Evolutionary conservation across 73 alveolate genomes (phyloP).

Genomic region (Paraurostyla sp.): DNA sequence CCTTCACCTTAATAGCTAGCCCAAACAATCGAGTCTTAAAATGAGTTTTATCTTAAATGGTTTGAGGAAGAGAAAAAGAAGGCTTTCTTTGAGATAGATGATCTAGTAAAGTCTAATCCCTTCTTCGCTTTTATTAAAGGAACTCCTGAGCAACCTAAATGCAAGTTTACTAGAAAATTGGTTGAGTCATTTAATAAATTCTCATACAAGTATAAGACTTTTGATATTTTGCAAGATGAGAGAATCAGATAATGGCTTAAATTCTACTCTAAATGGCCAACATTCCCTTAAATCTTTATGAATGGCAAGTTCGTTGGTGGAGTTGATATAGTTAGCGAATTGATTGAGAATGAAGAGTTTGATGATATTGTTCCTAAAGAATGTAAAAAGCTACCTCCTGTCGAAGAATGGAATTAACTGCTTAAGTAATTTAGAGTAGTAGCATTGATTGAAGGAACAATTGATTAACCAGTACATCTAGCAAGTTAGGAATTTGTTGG

Average conservation of each 20-base stretch:
- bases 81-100: constrained; percentile 69
- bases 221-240: constrained; percentile 83
- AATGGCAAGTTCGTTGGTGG: constrained; percentile 76
- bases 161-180: constrained; percentile 80
- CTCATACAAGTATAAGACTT: constrained; percentile 73
- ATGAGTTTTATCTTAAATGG: constrained; percentile 40
- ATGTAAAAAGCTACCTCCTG: constrained; percentile 68
- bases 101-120: constrained; percentile 63
- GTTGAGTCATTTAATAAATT: constrained; percentile 58
- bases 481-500: constrained; percentile 38
- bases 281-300: constrained; percentile 76
- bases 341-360: constrained; percentile 70
- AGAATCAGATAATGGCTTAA: constrained; percentile 85
- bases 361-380: constrained; percentile 65
- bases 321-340: constrained; percentile 70
- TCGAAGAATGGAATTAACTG: constrained; percentile 21
- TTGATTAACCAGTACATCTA: constrained; percentile 51
- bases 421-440: constrained; percentile 45
- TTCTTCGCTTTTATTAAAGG: constrained; percentile 81
- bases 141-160: constrained; percentile 78
- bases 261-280: constrained; percentile 83
- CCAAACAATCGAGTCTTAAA: not conserved
- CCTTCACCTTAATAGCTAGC: constrained; percentile 68
- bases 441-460: constrained; percentile 68
- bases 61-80: constrained; percentile 63